Evolutionary conservation across 2,329 filamentous ascomycete species (phyloP).

Genomic region (Fusarium veterinarium): DNA sequence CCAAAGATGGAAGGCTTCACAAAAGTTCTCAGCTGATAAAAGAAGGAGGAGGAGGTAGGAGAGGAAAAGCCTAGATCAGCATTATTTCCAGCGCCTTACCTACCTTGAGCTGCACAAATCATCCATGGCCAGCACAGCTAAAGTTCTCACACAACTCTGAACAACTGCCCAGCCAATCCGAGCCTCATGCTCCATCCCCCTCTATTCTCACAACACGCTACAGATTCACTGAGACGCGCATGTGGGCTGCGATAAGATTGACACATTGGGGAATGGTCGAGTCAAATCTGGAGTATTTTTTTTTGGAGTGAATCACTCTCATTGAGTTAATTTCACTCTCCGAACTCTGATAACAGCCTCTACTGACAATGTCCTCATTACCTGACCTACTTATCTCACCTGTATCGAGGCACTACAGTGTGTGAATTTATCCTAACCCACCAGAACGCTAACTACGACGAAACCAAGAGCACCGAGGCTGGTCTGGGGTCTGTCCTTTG

Average conservation of each 20-base stretch:
- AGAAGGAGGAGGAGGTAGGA: conserved; percentile 24
- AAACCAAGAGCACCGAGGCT: conserved; percentile 16
- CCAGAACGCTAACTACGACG: conserved; percentile 22
- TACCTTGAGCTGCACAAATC: conserved; percentile 37
- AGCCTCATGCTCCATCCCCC: conserved; percentile 17
- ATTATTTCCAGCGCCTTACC: conserved; percentile 22
- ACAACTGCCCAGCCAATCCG: conserved; percentile 38
- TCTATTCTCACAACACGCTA: conserved; percentile 25
- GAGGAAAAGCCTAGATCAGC: conserved; percentile 5
- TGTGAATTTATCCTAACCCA: not conserved
- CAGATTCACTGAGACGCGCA: conserved; percentile 14
- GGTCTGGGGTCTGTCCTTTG: conserved; percentile 24
- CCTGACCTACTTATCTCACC: not conserved
- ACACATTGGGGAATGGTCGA: not conserved
- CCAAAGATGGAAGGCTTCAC: conserved; percentile 21
- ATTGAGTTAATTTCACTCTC: not conserved
- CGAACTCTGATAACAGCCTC: not conserved
- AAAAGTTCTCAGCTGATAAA: conserved; percentile 32
- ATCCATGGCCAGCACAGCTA: conserved; percentile 35
- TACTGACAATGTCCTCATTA: not conserved
- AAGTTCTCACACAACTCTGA: conserved; percentile 35
- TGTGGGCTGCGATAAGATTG: conserved; percentile 1
- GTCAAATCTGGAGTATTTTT: too few species aligned
- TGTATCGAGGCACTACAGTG: not conserved
- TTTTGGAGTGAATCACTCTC: not conserved